Percentiles rank a stretch among this genome's conserved stretches.
Evolutionary conservation across 177 flowering plant species (phyloP).

Genomic region (Vitis hybrid): DNA sequence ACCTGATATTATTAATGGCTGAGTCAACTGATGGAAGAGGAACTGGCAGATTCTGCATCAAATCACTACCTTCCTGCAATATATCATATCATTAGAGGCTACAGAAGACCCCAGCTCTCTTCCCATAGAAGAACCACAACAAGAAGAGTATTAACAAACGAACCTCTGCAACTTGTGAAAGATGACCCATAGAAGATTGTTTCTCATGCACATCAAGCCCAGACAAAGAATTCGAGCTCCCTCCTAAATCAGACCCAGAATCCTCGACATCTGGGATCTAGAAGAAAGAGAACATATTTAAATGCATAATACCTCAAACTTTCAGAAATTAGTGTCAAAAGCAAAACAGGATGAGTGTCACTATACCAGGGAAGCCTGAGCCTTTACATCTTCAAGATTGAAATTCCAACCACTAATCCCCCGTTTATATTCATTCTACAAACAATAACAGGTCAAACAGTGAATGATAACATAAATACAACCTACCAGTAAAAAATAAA

Average conservation of each 20-base stretch:
- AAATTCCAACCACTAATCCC: slow-evolving; percentile 98
- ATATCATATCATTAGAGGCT: slow-evolving; percentile 9
- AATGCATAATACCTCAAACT: background rate
- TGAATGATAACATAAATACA: background rate
- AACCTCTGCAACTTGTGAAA: slow-evolving; percentile 31
- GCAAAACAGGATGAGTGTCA: background rate
- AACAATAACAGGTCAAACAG: slow-evolving; percentile 5
- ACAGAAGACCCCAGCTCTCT: background rate
- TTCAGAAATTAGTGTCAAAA: background rate
- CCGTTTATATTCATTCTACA: slow-evolving; percentile 89
- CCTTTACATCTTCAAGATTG: slow-evolving; percentile 86
- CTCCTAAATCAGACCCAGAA: slow-evolving; percentile 37
- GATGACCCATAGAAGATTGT: slow-evolving; percentile 22
- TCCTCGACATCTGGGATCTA: slow-evolving; percentile 86
- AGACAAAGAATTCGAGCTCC: slow-evolving; percentile 32
- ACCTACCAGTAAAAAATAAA: background rate
- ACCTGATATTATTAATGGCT: slow-evolving; percentile 33
- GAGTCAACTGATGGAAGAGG: slow-evolving; percentile 29
- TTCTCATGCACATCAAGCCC: slow-evolving; percentile 35
- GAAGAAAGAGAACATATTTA: slow-evolving; percentile 1
- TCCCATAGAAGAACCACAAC: background rate
- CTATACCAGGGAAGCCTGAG: slow-evolving; percentile 86
- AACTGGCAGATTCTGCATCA: slow-evolving; percentile 23
- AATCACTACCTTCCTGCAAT: slow-evolving; percentile 55
- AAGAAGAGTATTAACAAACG: slow-evolving; percentile 27